These are phyloP conservation scores for Asterochloris erici DNA, from an alignment of 139 green algal species.

Conservation along the genomic window DNA sequence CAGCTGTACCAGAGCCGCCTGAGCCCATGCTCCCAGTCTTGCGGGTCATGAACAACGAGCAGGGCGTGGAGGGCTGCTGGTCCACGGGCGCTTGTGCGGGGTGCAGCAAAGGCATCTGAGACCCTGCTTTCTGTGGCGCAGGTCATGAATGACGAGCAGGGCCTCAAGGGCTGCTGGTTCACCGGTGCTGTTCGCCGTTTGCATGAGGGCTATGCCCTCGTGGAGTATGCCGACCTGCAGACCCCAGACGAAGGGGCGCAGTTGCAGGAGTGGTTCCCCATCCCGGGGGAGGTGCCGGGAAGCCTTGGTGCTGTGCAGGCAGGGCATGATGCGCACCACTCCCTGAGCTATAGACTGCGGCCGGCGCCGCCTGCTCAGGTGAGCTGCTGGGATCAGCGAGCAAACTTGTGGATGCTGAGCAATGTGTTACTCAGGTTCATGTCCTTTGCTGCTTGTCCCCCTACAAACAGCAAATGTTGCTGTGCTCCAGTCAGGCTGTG, in stretches of 20 bases:
- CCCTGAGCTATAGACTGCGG: slow-evolving; percentile 12
- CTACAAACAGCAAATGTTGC: too few relatives aligned
- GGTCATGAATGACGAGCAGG: slow-evolving; percentile 42
- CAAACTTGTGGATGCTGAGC: background rate
- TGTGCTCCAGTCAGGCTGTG: background rate
- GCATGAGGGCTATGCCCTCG: slow-evolving; percentile 28
- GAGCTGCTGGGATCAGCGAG: background rate
- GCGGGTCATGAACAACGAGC: too few relatives aligned
- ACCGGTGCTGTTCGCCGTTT: slow-evolving; percentile 14
- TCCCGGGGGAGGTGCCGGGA: slow-evolving; percentile 15
- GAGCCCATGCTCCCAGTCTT: too few relatives aligned
- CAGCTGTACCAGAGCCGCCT: too few relatives aligned
- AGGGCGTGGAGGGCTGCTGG: too few relatives aligned
- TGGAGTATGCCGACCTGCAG: slow-evolving; percentile 36
- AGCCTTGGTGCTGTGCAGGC: background rate
- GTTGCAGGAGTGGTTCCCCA: slow-evolving; percentile 49
- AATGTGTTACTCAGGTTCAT: background rate
- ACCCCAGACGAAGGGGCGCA: slow-evolving; percentile 24
- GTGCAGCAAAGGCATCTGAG: too few relatives aligned
- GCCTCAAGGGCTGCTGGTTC: slow-evolving; percentile 39
- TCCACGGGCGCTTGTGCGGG: too few relatives aligned
- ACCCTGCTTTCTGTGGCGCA: slow-evolving; percentile 2
- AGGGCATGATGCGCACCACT: slow-evolving; percentile 11
- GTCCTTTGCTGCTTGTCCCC: background rate
- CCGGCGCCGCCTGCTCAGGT: slow-evolving; percentile 28